These are phyloP conservation scores for Hibiscus tridactylites DNA, from an alignment of 345 rosid genomes.

Conservation along the genomic window DNA sequence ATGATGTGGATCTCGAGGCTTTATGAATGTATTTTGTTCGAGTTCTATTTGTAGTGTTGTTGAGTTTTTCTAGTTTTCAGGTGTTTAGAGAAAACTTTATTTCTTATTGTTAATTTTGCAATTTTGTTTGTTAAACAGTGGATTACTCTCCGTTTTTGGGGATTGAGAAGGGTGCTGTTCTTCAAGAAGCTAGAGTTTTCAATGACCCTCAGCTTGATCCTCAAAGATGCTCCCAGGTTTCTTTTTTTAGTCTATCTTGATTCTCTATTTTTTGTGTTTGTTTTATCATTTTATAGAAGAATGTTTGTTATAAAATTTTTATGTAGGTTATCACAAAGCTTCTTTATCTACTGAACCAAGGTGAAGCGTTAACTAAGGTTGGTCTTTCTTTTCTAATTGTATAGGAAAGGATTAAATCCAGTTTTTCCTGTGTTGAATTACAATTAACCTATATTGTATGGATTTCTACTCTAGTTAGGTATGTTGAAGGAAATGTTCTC, in stretches of 20 bases:
- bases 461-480: not conserved
- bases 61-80: not conserved
- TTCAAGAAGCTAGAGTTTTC: not conserved
- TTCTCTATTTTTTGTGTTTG: not conserved
- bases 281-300: not conserved
- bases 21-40: not conserved
- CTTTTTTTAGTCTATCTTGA: not conserved
- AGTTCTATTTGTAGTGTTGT: not conserved
- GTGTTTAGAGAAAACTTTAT: not conserved
- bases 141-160: conserved; percentile 45
- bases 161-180: not conserved
- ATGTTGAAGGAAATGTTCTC: not conserved
- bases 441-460: not conserved
- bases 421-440: not conserved
- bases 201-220: not conserved
- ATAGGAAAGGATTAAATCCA: not conserved
- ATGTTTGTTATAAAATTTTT: not conserved
- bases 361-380: not conserved
- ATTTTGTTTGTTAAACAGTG: conserved; percentile 31
- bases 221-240: not conserved
- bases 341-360: not conserved
- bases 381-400: not conserved
- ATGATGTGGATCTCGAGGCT: conserved; percentile 15
- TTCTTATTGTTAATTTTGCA: not conserved
- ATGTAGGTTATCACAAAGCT: not conserved